Base-by-base conservation (phyloP, 805 yeast genomes). In the Metschnikowia kofuensis region DNA sequence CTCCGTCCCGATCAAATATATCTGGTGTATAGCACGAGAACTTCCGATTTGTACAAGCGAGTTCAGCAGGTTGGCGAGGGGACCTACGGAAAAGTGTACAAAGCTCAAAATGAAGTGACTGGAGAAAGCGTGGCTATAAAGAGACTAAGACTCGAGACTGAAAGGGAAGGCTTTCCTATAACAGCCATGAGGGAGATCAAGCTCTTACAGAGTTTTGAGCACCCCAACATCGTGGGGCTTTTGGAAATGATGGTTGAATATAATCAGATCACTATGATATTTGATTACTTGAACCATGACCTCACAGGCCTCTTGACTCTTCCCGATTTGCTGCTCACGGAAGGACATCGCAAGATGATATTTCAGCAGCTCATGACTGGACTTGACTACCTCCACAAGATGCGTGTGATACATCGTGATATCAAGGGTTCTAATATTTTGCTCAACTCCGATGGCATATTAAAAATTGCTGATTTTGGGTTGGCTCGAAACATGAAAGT, bases 51-150 rank as follows among this genome's bases (percentile, higher is more conserved):
- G 2, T 89, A 86, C 64, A 84, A 85, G 54, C 74, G 91, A 47
- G 80, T 88, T 1, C 77, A 80, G 37, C 98, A 94, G 63, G 98
- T 94, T 6, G 99, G 99, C n/a, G 98, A 94, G 68, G 99, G 99
- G 9, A 94, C 98, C 0, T 94, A 94, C 65, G 99, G 99, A 15
- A 90, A 89, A 64, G 99, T 94, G 16, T 90, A 87, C 70, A 89
- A 90, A 62, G 96, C 97, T 0, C 75, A 73, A 42, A 90, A 94
- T 63, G 68, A 69, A 13, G 70, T 80, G 6, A 88, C 96, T 0
- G 76, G 80, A 1, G 82, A 79, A 49, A 70, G 78, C 55, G 94
- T 90, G n/a, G 99, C 99, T 1, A 72, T 94, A 61, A 94, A 94
- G 64, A 78, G 85, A 56, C 73, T 94, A 40, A 69, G 97, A 52